Percentiles rank a stretch among this genome's conserved stretches.
Evolutionary conservation across 2,329 filamentous ascomycete genomes (phyloP).

Genomic region (Tolypocladium amazonense): DNA sequence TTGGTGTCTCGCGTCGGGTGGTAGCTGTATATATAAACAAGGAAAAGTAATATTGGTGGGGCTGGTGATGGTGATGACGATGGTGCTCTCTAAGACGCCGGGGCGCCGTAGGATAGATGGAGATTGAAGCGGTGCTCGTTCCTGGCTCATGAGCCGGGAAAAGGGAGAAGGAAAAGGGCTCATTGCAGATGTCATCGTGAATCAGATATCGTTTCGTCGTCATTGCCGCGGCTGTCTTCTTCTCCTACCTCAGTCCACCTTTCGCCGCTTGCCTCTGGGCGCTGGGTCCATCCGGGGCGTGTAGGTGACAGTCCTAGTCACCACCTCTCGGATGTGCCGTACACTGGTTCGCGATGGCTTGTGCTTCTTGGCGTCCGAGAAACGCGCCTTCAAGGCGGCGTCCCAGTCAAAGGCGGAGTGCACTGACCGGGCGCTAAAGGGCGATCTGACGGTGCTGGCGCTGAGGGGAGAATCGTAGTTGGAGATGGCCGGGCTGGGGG

Average conservation of each 20-base stretch:
- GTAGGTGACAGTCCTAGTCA: slow-evolving; percentile 90
- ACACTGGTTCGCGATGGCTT: slow-evolving; percentile 50
- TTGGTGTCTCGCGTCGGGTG: neutral
- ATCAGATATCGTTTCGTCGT: neutral
- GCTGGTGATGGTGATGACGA: neutral
- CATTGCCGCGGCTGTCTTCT: neutral
- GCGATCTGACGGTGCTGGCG: slow-evolving; percentile 50
- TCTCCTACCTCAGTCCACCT: slow-evolving; percentile 33
- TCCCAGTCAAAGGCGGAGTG: slow-evolving; percentile 74
- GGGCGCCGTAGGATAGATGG: neutral
- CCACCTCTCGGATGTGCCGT: slow-evolving; percentile 73
- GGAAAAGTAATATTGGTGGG: neutral
- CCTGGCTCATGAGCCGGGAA: neutral
- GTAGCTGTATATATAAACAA: neutral
- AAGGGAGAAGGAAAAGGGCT: neutral
- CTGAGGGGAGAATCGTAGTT: slow-evolving; percentile 60
- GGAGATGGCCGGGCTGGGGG: slow-evolving; percentile 62
- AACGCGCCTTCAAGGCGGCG: slow-evolving; percentile 55
- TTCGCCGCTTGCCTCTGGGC: slow-evolving; percentile 86
- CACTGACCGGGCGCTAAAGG: slow-evolving; percentile 57
- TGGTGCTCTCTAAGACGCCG: neutral
- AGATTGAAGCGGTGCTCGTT: neutral
- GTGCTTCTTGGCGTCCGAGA: slow-evolving; percentile 47
- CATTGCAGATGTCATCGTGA: neutral
- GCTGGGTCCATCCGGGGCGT: slow-evolving; percentile 79